Conservation (phyloP, 2,329 filamentous ascomycete genomes). For the Colletotrichum noveboracense region DNA sequence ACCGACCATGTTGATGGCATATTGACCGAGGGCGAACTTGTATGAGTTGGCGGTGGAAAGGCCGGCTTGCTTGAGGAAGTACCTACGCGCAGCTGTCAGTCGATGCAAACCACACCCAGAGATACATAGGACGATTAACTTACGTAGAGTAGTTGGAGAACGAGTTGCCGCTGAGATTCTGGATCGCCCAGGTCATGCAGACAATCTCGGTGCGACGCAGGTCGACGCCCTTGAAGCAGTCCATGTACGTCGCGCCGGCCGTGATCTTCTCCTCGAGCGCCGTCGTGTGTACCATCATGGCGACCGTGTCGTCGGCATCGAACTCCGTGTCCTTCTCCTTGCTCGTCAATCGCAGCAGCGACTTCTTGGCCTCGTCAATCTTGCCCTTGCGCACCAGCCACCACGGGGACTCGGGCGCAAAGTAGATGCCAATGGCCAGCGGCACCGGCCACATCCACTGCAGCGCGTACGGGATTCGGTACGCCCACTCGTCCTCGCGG, state of each 20-base stretch:
- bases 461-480: slow-evolving; percentile 72
- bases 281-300: slow-evolving; percentile 93
- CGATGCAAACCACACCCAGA: neutral
- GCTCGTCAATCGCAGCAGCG: slow-evolving; percentile 70
- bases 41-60: slow-evolving; percentile 58
- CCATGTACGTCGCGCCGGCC: slow-evolving; percentile 73
- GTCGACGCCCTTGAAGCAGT: slow-evolving; percentile 85
- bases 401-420: slow-evolving; percentile 76
- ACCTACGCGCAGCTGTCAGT: slow-evolving; percentile 33
- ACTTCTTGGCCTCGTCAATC: slow-evolving; percentile 68
- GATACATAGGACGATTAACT: neutral
- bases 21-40: slow-evolving; percentile 67
- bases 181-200: slow-evolving; percentile 68
- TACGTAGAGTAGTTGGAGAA: slow-evolving; percentile 71
- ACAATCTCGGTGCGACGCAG: slow-evolving; percentile 77
- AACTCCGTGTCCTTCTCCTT: slow-evolving; percentile 71
- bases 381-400: slow-evolving; percentile 75
- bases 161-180: slow-evolving; percentile 67
- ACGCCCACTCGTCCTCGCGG: slow-evolving; percentile 71
- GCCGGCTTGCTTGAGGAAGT: slow-evolving; percentile 66
- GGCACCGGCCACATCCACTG: slow-evolving; percentile 83
- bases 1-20: slow-evolving; percentile 77
- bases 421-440: slow-evolving; percentile 67
- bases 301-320: slow-evolving; percentile 81
- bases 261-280: slow-evolving; percentile 80